Evolutionary conservation across 2,329 filamentous ascomycete species (phyloP).

Genomic region (Ilyonectria sp.): DNA sequence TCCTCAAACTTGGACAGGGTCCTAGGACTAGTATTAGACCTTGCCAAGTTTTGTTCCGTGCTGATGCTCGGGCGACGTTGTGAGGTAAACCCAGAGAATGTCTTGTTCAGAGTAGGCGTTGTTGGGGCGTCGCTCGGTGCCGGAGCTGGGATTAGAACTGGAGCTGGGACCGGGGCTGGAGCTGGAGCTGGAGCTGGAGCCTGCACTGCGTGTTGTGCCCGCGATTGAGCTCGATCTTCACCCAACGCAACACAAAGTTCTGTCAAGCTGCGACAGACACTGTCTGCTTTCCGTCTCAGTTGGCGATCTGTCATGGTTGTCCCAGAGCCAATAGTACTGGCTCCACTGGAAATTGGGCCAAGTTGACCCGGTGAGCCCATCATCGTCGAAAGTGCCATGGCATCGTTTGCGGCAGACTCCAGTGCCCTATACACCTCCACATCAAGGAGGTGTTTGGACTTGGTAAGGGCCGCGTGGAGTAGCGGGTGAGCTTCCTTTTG

Average conservation of each 20-base stretch:
- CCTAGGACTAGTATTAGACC: constrained; percentile 61
- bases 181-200: constrained; percentile 11
- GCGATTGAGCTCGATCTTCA: constrained; percentile 65
- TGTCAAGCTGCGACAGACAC: constrained; percentile 91
- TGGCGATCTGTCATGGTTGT: constrained; percentile 82
- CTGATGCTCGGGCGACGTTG: constrained; percentile 60
- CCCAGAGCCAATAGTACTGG: constrained; percentile 71
- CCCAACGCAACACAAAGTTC: constrained; percentile 91
- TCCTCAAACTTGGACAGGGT: constrained; percentile 69
- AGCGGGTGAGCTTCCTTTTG: constrained; percentile 80
- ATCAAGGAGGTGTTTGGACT: constrained; percentile 79
- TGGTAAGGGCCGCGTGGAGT: constrained; percentile 84
- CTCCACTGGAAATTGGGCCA: constrained; percentile 77
- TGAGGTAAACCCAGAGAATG: constrained; percentile 53
- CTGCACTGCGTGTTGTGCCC: constrained; percentile 46
- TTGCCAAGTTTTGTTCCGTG: constrained; percentile 57
- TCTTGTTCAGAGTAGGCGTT: constrained; percentile 64
- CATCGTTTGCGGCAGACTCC: constrained; percentile 86
- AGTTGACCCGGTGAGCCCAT: constrained; percentile 81
- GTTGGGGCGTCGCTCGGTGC: constrained; percentile 48
- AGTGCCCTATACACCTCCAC: constrained; percentile 83
- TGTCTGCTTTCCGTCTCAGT: constrained; percentile 90
- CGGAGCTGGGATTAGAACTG: constrained; percentile 24
- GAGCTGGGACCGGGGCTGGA: constrained; percentile 16
- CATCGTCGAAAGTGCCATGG: constrained; percentile 82